phyloP scores from a whole-genome alignment of 2,329 filamentous ascomycete genomes.

The Verticillium alfalfae region DNA sequence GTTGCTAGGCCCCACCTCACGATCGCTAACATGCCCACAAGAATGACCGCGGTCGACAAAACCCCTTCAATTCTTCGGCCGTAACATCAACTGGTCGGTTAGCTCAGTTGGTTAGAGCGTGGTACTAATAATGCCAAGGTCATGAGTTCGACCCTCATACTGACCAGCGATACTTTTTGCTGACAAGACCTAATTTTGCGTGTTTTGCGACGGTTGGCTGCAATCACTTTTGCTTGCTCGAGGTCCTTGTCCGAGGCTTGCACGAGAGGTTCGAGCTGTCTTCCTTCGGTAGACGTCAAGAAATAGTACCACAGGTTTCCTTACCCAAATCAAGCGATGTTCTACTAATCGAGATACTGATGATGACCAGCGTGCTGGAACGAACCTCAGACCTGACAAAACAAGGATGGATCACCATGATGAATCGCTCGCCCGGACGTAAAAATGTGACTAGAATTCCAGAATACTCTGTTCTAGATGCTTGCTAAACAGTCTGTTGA shows the following conservation, averaged over 20 bases:
- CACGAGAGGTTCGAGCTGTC: no score
- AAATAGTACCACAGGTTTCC: no score
- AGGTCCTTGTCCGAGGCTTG: no score
- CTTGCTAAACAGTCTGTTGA: background rate
- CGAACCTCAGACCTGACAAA: no score
- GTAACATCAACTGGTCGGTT: background rate
- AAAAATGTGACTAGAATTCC: background rate
- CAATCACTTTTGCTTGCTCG: no score
- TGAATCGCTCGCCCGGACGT: background rate
- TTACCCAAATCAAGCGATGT: no score
- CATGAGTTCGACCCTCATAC: background rate
- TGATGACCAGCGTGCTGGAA: no score
- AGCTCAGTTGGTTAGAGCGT: background rate
- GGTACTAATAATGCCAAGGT: background rate
- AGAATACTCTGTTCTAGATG: background rate
- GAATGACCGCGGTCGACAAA: background rate
- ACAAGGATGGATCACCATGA: background rate
- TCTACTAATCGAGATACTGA: no score
- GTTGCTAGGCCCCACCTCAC: background rate
- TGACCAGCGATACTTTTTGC: background rate
- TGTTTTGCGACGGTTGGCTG: background rate
- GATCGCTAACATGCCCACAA: background rate
- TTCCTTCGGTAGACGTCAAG: no score
- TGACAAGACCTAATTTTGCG: background rate
- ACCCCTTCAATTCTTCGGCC: background rate